These are phyloP conservation scores for Pistacia vera DNA, from an alignment of 345 rosid genomes.

Conservation along the genomic window DNA sequence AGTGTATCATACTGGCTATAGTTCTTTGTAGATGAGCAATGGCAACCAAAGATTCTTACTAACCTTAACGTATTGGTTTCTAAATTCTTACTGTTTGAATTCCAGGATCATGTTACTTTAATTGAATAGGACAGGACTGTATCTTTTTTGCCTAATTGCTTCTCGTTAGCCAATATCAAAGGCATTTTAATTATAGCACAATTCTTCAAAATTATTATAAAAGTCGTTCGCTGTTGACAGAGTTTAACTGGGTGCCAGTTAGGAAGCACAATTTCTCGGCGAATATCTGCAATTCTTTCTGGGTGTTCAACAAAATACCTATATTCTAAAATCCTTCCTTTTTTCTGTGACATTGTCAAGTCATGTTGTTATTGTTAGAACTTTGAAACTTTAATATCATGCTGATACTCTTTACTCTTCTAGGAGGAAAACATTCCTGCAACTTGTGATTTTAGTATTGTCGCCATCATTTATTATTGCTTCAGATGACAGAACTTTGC, in stretches of 20 bases:
- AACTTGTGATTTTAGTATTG: constrained; percentile 1
- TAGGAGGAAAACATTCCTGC: background rate
- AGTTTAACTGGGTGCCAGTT: background rate
- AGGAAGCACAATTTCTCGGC: background rate
- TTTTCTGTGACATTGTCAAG: background rate
- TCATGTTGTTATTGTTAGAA: background rate
- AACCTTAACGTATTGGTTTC: background rate
- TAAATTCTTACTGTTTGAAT: background rate
- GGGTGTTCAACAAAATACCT: background rate
- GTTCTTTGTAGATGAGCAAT: background rate
- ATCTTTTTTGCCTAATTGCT: background rate
- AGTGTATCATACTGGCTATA: background rate
- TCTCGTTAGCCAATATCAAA: background rate
- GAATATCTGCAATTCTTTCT: background rate
- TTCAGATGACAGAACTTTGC: constrained; percentile 11
- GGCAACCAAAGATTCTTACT: background rate
- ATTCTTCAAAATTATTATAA: background rate
- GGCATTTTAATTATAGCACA: background rate
- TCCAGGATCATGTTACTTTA: background rate
- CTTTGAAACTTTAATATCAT: background rate
- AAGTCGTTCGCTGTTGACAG: background rate
- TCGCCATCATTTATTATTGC: background rate
- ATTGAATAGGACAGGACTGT: background rate
- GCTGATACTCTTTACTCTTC: constrained; percentile 7
- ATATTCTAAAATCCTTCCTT: background rate